These are phyloP conservation scores for Lavandula angustifolia DNA, from an alignment of 257 asterid species.

Conservation along the genomic window DNA sequence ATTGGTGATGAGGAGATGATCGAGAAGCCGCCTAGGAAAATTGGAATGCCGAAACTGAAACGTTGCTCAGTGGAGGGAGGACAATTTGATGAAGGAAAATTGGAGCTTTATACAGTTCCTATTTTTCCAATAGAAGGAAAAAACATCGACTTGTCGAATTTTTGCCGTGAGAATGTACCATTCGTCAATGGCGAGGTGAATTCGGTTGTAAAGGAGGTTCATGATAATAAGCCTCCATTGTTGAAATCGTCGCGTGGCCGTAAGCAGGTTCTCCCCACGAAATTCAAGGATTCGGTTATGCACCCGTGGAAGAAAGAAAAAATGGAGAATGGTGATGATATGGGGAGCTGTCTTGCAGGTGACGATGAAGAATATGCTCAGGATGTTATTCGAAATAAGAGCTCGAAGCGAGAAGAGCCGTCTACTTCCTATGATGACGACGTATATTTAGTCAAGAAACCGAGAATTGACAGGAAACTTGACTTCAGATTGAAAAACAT, in stretches of 20 bases:
- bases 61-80: constrained; percentile 53
- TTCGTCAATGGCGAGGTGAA: constrained; percentile 32
- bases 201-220: constrained; percentile 29
- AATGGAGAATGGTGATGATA: constrained; percentile 33
- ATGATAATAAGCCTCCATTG: constrained; percentile 51
- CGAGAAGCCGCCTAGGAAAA: constrained; percentile 33
- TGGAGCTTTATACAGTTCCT: constrained; percentile 45
- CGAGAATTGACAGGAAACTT: constrained; percentile 28
- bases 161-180: constrained; percentile 32
- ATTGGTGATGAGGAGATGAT: constrained; percentile 42
- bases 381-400: constrained; percentile 37
- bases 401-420: constrained; percentile 45
- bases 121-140: constrained; percentile 47
- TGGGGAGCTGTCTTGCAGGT: constrained; percentile 28
- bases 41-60: constrained; percentile 73
- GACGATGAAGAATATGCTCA: constrained; percentile 30
- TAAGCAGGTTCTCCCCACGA: constrained; percentile 57
- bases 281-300: constrained; percentile 61
- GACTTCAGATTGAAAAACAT: constrained; percentile 40
- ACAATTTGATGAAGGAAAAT: constrained; percentile 28
- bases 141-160: constrained; percentile 38
- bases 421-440: constrained; percentile 34
- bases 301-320: constrained; percentile 70
- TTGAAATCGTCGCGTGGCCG: constrained; percentile 87
- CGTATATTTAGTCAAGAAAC: constrained; percentile 46